A percentile compares a stretch with the other conserved stretches of the same genome.
These are phyloP conservation scores for Daldinia grandis DNA, from an alignment of 495 filamentous ascomycete genomes.

Conservation along the genomic window DNA sequence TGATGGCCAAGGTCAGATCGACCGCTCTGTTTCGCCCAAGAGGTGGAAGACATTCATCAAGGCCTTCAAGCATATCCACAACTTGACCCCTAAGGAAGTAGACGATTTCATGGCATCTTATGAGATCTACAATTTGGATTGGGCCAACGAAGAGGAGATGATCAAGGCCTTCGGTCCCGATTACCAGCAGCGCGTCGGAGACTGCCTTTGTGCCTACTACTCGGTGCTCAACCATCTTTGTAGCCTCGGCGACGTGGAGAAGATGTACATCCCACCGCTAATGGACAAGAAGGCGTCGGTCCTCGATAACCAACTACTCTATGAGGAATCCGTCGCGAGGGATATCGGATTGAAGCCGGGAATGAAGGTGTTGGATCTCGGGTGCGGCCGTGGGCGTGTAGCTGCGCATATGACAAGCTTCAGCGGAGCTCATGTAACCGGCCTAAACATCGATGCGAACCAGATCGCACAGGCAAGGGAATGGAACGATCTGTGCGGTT, in stretches of 20 bases:
- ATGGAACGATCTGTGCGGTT: conserved; percentile 60
- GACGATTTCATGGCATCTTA: conserved; percentile 74
- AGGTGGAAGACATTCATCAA: conserved; percentile 63
- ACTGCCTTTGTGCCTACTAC: conserved; percentile 68
- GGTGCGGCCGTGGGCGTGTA: conserved; percentile 68
- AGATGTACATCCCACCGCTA: conserved; percentile 73
- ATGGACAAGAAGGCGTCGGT: conserved; percentile 66
- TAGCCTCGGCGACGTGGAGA: conserved; percentile 71
- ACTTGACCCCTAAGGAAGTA: conserved; percentile 66
- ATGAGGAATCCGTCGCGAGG: conserved; percentile 64
- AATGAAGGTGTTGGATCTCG: conserved; percentile 65
- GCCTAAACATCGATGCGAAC: conserved; percentile 70
- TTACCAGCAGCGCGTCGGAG: conserved; percentile 67
- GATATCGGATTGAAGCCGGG: conserved; percentile 61
- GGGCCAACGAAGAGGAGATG: conserved; percentile 68
- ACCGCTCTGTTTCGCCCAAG: conserved; percentile 62
- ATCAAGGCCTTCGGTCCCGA: conserved; percentile 62
- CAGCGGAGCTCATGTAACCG: conserved; percentile 64
- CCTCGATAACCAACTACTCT: conserved; percentile 64
- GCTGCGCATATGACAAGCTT: conserved; percentile 68
- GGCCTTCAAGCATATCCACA: conserved; percentile 64
- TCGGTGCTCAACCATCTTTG: conserved; percentile 71
- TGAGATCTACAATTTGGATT: conserved; percentile 72
- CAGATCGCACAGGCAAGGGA: conserved; percentile 65
- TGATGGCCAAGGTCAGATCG: conserved; percentile 40